Evolutionary conservation across 768 basidiomycete genomes (phyloP), one percentile per base, ranked within the genome.

Genomic region (Fomitopsis serialis): DNA sequence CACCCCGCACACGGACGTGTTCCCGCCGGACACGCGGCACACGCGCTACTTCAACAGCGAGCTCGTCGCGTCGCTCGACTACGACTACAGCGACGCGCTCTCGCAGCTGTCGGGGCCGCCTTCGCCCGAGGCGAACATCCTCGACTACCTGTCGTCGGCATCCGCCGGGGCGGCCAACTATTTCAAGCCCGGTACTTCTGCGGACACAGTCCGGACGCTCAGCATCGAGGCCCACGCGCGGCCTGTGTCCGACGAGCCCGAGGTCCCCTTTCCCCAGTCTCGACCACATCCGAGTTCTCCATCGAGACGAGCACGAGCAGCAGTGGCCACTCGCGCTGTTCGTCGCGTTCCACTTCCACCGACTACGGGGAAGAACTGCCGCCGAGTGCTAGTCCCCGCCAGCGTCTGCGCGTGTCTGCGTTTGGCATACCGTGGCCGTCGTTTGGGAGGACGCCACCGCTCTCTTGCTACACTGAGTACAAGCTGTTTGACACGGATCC

Each of bases 161-260:
- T 54, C 36, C 25, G 46, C 54, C 24, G 48, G 54, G 2, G 55
- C 62, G 7, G 59, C 48, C 22, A 61, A 68, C 21, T 63, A 61
- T 23, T 67, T 73, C 43, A 64, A 75, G 54, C 71, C 77, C n/a
- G 71, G 74, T n/a, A 74, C 75, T 13, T 76, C 79, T 27, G 69
- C 68, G 24, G 77, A 70, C 42, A 78, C 76, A 23, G 72, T 77
- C 50, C 67, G 75, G 49, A 47, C 55, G 51, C 52, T 55, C 44
- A 56, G 54, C 42, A 48, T 25, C 19, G 53, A 54, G 37, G 53
- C 56, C 27, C 48, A 23, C n/a, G 19, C 44, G 25, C 43, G n/a
- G 47, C 37, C 15, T 11, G 23, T 36, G 19, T 23, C 35, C 12
- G 52, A 53, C 21, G 53, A 49, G 44, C 29, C 21, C 35, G 46